Evolutionary conservation across 176 grass and related monocot genomes (phyloP).

Genomic region (Bothriochloa decipiens): DNA sequence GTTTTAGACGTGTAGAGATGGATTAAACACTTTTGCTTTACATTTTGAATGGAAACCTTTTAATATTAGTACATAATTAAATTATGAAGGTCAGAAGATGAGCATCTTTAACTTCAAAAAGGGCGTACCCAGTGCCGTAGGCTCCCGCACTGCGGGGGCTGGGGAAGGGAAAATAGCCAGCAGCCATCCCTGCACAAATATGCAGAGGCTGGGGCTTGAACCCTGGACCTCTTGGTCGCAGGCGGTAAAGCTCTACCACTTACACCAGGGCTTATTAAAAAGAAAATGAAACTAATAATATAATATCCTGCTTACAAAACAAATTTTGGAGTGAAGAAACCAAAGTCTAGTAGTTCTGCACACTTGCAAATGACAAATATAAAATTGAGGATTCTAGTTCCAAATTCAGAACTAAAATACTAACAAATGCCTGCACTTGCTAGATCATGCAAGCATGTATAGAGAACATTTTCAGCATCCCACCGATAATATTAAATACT

Average conservation of each 20-base stretch:
- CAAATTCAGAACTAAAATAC: not conserved
- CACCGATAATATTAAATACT: not conserved
- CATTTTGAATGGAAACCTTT: not conserved
- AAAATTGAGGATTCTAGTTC: not conserved
- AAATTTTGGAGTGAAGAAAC: not conserved
- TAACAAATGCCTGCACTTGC: not conserved
- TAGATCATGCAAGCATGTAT: not conserved
- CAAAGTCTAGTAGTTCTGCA: not conserved
- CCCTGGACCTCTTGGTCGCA: no score
- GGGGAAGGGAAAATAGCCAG: no score
- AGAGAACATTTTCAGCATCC: not conserved
- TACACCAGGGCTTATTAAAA: not conserved
- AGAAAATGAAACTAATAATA: not conserved
- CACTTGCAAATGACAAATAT: not conserved
- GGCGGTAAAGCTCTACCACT: no score
- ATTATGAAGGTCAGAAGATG: not conserved
- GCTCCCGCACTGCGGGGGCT: no score
- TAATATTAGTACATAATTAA: not conserved
- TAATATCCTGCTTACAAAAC: not conserved
- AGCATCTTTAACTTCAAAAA: not conserved
- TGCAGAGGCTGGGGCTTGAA: no score
- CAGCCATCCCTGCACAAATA: no score
- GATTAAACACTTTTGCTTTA: not conserved
- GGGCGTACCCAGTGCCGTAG: no score
- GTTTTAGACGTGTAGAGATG: not conserved